phyloP scores from a whole-genome alignment of 2,329 filamentous ascomycete species.

The Stenocarpella maydis region DNA sequence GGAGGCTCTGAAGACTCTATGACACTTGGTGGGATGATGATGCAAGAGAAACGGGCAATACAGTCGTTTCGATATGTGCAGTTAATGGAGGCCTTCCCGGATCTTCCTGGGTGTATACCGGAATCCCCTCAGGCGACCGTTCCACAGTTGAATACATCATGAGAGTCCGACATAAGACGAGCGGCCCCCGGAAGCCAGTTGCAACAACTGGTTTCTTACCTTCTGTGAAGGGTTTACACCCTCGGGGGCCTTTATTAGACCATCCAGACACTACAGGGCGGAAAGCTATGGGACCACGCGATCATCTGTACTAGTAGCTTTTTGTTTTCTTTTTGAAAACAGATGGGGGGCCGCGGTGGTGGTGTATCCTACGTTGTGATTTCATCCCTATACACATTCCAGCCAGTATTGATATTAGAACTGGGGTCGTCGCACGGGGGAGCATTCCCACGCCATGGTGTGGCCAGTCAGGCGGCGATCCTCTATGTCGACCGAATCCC shows the following conservation, averaged over 20 bases:
- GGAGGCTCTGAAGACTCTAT: constrained; percentile 8
- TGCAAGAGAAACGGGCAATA: neutral
- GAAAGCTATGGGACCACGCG: neutral
- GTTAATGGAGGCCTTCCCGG: neutral
- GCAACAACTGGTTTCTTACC: neutral
- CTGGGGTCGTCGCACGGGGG: constrained; percentile 10
- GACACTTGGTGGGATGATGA: constrained; percentile 30
- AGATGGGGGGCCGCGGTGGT: neutral
- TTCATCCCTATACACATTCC: constrained; percentile 22
- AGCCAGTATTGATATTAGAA: constrained; percentile 15
- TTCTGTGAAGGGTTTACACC: neutral
- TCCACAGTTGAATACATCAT: constrained; percentile 2
- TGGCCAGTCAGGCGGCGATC: constrained; percentile 3
- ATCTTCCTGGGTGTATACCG: neutral
- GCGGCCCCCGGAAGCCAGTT: neutral
- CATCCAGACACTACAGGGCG: constrained; percentile 19
- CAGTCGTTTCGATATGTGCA: neutral
- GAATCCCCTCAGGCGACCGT: neutral
- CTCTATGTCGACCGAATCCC: constrained; percentile 20
- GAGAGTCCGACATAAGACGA: neutral
- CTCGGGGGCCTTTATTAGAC: neutral
- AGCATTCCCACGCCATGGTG: neutral
- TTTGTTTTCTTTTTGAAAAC: neutral
- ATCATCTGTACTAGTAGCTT: constrained; percentile 15
- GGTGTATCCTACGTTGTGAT: constrained; percentile 14